These are phyloP conservation scores for Chaetomium fimeti DNA, from an alignment of 495 filamentous ascomycete species.

Conservation along the genomic window DNA sequence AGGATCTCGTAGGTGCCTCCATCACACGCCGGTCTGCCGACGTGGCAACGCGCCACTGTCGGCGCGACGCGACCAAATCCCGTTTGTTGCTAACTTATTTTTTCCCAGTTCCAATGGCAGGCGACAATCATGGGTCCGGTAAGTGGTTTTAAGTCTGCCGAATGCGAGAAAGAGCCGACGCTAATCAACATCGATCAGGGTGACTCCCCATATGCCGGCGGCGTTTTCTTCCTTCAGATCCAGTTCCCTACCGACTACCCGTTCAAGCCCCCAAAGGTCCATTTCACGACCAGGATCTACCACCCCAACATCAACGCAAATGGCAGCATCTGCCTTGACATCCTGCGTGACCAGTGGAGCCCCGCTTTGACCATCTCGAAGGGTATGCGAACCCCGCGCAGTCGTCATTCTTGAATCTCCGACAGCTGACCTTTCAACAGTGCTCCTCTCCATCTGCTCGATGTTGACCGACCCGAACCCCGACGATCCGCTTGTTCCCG, in stretches of 20 bases:
- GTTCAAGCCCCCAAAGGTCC: slow-evolving; percentile 99
- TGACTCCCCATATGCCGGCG: slow-evolving; percentile 94
- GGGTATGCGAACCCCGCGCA: slow-evolving; percentile 54
- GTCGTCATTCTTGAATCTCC: neutral
- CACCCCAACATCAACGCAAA: slow-evolving; percentile 99
- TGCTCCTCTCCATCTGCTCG: slow-evolving; percentile 97
- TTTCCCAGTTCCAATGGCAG: slow-evolving; percentile 95
- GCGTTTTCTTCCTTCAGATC: slow-evolving; percentile 97
- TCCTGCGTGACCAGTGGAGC: slow-evolving; percentile 98
- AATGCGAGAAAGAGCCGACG: neutral
- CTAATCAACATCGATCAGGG: slow-evolving; percentile 50
- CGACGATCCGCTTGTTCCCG: slow-evolving; percentile 95
- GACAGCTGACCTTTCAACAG: slow-evolving; percentile 44
- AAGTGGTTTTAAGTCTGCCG: slow-evolving; percentile 48
- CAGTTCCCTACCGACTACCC: slow-evolving; percentile 99
- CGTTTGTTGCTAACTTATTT: slow-evolving; percentile 34
- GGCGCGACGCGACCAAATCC: neutral
- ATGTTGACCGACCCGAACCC: slow-evolving; percentile 99
- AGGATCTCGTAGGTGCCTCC: slow-evolving; percentile 80
- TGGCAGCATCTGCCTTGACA: slow-evolving; percentile 97
- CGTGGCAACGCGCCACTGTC: slow-evolving; percentile 4
- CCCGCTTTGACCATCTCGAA: slow-evolving; percentile 98
- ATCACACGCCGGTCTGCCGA: slow-evolving; percentile 16
- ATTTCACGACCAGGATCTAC: slow-evolving; percentile 99
- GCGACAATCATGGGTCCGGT: slow-evolving; percentile 99